Evolutionary conservation across 495 filamentous ascomycete species (phyloP).

Genomic region (Penicillium turbatum): DNA sequence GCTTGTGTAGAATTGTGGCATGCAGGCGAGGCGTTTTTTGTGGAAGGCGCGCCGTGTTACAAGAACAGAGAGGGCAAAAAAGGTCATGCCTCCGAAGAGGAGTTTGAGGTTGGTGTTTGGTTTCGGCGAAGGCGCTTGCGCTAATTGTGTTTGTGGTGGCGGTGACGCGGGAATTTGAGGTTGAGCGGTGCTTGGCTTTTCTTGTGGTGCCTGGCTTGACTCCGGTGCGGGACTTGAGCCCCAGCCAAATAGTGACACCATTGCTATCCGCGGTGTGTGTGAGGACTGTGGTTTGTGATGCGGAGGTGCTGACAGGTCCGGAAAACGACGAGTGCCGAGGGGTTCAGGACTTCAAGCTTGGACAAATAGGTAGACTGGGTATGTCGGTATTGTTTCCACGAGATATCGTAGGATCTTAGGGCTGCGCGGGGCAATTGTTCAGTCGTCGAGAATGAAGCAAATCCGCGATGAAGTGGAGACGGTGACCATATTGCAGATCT

Average conservation of each 20-base stretch:
- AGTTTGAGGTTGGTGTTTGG: conserved; percentile 43
- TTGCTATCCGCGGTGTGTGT: conserved; percentile 6
- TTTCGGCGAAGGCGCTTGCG: conserved; percentile 12
- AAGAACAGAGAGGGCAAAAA: conserved; percentile 62
- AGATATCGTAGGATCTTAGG: neutral
- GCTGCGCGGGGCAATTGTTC: neutral
- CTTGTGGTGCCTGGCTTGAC: conserved; percentile 4
- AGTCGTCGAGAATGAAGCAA: neutral
- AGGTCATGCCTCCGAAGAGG: conserved; percentile 67
- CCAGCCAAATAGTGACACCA: conserved; percentile 31
- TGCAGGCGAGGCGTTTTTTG: conserved; percentile 47
- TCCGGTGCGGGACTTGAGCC: conserved; percentile 27
- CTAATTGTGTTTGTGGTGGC: conserved; percentile 14
- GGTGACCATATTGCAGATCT: neutral
- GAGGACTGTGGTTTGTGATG: conserved; percentile 9
- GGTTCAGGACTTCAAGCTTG: neutral
- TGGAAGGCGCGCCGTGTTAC: conserved; percentile 66
- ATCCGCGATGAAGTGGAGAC: conserved; percentile 4
- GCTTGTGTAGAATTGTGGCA: conserved; percentile 64
- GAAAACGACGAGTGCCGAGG: neutral
- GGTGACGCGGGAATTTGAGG: neutral
- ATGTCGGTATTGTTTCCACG: neutral
- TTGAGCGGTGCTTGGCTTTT: conserved; percentile 2
- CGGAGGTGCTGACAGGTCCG: neutral
- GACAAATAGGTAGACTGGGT: neutral